A percentile compares a stretch with the other conserved stretches of the same genome.
These are phyloP conservation scores for Kodamaea alishanica DNA, from an alignment of 1,139 yeast genomes.

Conservation along the genomic window DNA sequence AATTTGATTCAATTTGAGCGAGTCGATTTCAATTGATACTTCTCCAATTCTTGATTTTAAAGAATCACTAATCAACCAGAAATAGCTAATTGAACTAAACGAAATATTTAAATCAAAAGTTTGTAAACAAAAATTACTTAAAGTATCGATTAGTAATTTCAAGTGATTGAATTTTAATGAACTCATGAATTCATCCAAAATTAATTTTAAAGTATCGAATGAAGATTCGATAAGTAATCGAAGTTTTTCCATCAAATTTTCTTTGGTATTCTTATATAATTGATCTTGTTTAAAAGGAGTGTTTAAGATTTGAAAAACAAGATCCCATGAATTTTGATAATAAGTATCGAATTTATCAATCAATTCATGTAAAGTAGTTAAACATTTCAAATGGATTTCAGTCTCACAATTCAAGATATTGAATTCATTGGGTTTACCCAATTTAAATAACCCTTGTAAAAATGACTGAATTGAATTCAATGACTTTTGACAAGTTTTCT, in stretches of 20 bases:
- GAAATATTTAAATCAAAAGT: conserved; percentile 74
- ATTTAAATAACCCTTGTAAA: conserved; percentile 28
- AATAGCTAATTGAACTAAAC: conserved; percentile 84
- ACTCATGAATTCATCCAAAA: conserved; percentile 78
- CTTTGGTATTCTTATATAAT: conserved; percentile 20
- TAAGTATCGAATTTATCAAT: conserved; percentile 68
- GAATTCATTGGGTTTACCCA: conserved; percentile 41
- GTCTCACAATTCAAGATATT: conserved; percentile 52
- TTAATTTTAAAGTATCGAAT: conserved; percentile 75
- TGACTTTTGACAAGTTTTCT: conserved; percentile 33
- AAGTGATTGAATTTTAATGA: conserved; percentile 63
- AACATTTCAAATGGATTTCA: conserved; percentile 60
- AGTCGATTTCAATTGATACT: background rate
- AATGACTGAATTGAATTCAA: conserved; percentile 35
- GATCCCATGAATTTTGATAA: conserved; percentile 61
- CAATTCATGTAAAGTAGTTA: conserved; percentile 63
- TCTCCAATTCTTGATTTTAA: conserved; percentile 33
- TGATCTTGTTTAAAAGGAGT: conserved; percentile 52
- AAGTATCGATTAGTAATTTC: conserved; percentile 62
- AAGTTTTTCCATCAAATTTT: conserved; percentile 38
- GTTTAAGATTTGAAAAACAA: conserved; percentile 64
- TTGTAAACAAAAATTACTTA: conserved; percentile 70
- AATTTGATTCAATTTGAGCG: conserved; percentile 16
- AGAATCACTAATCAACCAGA: conserved; percentile 86
- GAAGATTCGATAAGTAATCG: conserved; percentile 55